Conservation (phyloP, 2,329 filamentous ascomycete species). For the Shiraia bambusicola region DNA sequence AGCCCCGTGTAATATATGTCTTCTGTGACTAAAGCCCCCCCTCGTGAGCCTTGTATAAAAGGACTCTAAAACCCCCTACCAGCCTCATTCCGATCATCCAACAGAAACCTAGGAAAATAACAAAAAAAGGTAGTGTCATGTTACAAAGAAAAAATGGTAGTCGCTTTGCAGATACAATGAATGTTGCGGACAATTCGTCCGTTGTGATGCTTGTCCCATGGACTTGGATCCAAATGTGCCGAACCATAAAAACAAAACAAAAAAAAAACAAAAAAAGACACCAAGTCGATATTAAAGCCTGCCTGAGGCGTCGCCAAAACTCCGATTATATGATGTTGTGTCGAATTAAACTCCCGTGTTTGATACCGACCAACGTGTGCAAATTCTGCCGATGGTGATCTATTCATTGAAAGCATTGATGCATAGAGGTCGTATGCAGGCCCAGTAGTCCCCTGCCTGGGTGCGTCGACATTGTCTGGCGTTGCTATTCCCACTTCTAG, state of each 20-base stretch:
- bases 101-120: constrained; percentile 7
- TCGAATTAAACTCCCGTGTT: not conserved
- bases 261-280: not conserved
- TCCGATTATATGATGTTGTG: constrained; percentile 1
- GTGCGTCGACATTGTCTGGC: too few species aligned
- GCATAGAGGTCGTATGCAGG: not conserved
- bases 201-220: not conserved
- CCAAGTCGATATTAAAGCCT: constrained; percentile 1
- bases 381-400: too few species aligned
- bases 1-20: constrained; percentile 16
- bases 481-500: too few species aligned
- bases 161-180: constrained; percentile 21
- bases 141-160: constrained; percentile 24
- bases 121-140: constrained; percentile 13
- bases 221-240: not conserved
- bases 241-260: not conserved
- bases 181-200: constrained; percentile 8
- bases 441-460: too few species aligned
- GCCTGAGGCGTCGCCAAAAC: constrained; percentile 3
- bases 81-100: constrained; percentile 3
- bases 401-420: not conserved
- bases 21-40: not conserved
- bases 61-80: not conserved
- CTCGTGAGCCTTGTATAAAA: constrained; percentile 1
- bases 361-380: too few species aligned